phyloP scores from a whole-genome alignment of 805 yeast genomes.

The Candida boidinii region DNA sequence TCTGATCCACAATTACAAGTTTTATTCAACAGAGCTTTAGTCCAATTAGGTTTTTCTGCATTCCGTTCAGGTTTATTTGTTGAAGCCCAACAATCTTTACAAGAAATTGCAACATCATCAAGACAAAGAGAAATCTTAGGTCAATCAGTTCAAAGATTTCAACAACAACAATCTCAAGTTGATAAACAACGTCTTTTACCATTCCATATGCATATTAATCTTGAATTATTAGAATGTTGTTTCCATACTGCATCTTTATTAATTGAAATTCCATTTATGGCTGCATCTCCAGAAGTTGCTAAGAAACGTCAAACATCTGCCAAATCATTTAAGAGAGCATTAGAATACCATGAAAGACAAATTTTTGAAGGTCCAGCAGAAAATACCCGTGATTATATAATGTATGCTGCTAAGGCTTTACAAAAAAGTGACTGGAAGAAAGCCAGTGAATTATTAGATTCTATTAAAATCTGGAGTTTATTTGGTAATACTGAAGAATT shows the following conservation, averaged over 20 bases:
- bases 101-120: conserved; percentile 79
- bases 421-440: conserved; percentile 85
- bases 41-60: conserved; percentile 92
- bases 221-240: conserved; percentile 90
- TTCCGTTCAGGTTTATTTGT: conserved; percentile 81
- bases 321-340: conserved; percentile 82
- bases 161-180: conserved; percentile 33
- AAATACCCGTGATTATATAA: conserved; percentile 85
- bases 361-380: conserved; percentile 97
- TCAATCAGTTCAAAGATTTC: conserved; percentile 74
- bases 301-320: conserved; percentile 43
- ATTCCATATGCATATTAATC: conserved; percentile 95
- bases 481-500: conserved; percentile 61
- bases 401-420: conserved; percentile 85
- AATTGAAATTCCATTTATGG: conserved; percentile 87
- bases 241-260: conserved; percentile 84
- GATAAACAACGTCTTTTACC: conserved; percentile 85
- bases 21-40: conserved; percentile 88
- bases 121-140: conserved; percentile 90
- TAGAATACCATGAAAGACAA: conserved; percentile 91
- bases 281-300: conserved; percentile 59
- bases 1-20: conserved; percentile 86
- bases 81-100: conserved; percentile 80
- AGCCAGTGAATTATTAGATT: conserved; percentile 60
- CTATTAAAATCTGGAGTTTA: conserved; percentile 82